Percentiles rank a stretch among this genome's conserved stretches.
Conservation (phyloP, 2,329 filamentous ascomycete genomes). For the Arachnopeziza araneosa region DNA sequence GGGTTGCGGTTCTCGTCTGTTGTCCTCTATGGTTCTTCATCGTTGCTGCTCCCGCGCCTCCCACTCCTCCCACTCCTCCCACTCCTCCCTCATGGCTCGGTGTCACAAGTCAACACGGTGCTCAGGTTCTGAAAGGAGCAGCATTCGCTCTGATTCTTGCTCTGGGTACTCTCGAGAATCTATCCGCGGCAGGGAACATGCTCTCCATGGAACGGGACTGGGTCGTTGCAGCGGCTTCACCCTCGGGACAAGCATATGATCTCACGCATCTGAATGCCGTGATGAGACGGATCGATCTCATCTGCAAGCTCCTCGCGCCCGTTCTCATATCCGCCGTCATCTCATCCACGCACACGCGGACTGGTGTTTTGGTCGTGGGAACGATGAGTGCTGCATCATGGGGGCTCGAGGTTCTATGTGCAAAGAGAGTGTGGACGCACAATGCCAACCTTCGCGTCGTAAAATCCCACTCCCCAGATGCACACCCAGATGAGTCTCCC, state of each 20-base stretch:
- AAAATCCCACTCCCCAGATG: slow-evolving; percentile 17
- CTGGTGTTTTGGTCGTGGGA: slow-evolving; percentile 42
- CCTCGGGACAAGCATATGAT: slow-evolving; percentile 31
- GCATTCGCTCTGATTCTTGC: slow-evolving; percentile 33
- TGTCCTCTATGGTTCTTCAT: slow-evolving; percentile 37
- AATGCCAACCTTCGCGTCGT: slow-evolving; percentile 26
- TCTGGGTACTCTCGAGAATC: slow-evolving; percentile 37
- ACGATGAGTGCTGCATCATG: slow-evolving; percentile 38
- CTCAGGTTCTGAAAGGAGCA: slow-evolving; percentile 23
- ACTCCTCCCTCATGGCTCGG: not conserved
- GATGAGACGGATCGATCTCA: slow-evolving; percentile 52
- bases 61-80: not conserved
- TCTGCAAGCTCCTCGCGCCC: slow-evolving; percentile 50
- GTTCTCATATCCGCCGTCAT: slow-evolving; percentile 44
- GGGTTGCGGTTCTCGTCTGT: slow-evolving; percentile 36
- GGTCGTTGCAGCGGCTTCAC: slow-evolving; percentile 35
- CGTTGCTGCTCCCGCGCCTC: slow-evolving; percentile 10
- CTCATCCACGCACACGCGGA: slow-evolving; percentile 35
- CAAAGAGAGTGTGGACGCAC: slow-evolving; percentile 36
- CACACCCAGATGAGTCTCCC: not conserved
- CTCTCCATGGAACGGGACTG: slow-evolving; percentile 44
- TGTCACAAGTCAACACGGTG: not conserved
- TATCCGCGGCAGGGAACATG: slow-evolving; percentile 38
- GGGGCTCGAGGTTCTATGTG: slow-evolving; percentile 36
- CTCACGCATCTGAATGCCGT: slow-evolving; percentile 43